Evolutionary conservation across 106 monocot species (phyloP), one percentile per base, ranked within the genome.

Genomic region (Alisma plantagoaquatica): DNA sequence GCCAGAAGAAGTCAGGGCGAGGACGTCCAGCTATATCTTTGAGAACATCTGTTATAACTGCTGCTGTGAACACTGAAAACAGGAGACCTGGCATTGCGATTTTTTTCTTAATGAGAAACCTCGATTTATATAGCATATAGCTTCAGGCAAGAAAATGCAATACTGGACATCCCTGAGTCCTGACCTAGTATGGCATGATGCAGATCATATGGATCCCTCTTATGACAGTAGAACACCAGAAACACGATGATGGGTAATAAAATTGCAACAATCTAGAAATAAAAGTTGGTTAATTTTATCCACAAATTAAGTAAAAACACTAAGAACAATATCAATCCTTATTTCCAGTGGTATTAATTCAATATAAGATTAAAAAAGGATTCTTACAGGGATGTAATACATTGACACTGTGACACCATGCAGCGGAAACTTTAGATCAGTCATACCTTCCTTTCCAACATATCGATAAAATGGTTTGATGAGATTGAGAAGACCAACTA

Each of bases 141-240:
- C n/a, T n/a, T n/a, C n/a, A n/a, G n/a, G n/a, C n/a, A n/a, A n/a
- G n/a, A n/a, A n/a, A n/a, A n/a, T n/a, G n/a, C n/a, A n/a, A n/a
- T n/a, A n/a, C n/a, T n/a, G n/a, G n/a, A n/a, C n/a, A n/a, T n/a
- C n/a, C n/a, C n/a, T n/a, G n/a, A n/a, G n/a, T n/a, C n/a, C n/a
- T n/a, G n/a, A 43, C 57, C 42, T 5, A 58, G 24, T 31, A 44
- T 11, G 21, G 42, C 43, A 43, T 43, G 24, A 25, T 41, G 57
- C 12, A 57, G 42, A 43, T 89, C 88, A 51, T 79, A 80, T 23
- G 79, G 70, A 71, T 89, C 74, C 54, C 75, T 89, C 53, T 74
- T 76, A 12, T 19, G 49, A 41, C 56, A 17, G 59, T 83, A 89
- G 16, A 89, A 45, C 17, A 41, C 63, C 49, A 68, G 25, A 49